Base-by-base conservation (phyloP, 1,284 basidiomycete genomes). In the Naganishia liquefaciens region DNA sequence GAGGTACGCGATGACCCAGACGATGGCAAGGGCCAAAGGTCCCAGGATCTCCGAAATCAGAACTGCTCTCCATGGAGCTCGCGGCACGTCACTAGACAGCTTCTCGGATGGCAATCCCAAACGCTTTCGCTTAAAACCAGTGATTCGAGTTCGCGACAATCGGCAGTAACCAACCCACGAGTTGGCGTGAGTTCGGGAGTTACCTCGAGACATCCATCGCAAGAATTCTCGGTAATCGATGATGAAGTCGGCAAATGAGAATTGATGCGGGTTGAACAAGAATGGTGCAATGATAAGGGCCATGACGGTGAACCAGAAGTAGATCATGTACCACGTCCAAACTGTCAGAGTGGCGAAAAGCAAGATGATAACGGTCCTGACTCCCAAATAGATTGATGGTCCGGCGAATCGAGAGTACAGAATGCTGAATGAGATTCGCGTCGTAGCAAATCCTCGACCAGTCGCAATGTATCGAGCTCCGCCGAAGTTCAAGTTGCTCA, bases 81-180 rank as follows among this genome's bases (percentile, higher is more conserved):
- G 87, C 44, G 93, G 91, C 60, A 91, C 87, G 75, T 97, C 93
- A 63, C 89, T 88, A 17, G 92, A 93, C 30, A 96, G 83, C 65
- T 95, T 95, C 79, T 96, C 93, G 0, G 93, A 95, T 6, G 93
- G 93, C 72, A 92, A 88, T 15, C 93, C 93, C 1, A 97, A 85
- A 72, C 87, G 87, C 84, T 97, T 95, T 82, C 91, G 91, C 85
- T 96, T 97, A 86, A 93, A 96, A 42, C 93, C 93, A 50, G 93
- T 97, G 75, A 97, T 93, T 84, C 92, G 89, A 11, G 93, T 97
- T 67, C 93, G 85, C 39, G 91, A 92, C 63, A 97, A 82, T 65
- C 93, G 89, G 77, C 93, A 97, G 80, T 96, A 97, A 0, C 93
- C 93, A 69, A 96, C 94, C 93, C 93, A 97, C 5, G 93, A 95